Evolutionary conservation across 225 moss, liverwort and hornwort species (phyloP), one percentile per base, ranked within the genome.

Genomic region (Polytrichum formosum): DNA sequence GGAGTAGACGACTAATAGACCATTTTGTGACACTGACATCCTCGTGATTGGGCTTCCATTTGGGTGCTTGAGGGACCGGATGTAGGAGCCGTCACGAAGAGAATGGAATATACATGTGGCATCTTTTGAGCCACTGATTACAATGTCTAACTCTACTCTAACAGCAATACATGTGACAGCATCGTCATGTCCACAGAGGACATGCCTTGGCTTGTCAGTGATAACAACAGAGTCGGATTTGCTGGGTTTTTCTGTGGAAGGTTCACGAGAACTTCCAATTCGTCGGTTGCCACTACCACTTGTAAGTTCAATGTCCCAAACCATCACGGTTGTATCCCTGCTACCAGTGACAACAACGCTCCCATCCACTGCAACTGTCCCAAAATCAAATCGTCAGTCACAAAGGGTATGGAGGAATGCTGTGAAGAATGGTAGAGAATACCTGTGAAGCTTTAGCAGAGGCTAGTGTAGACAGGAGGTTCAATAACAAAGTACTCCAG

Each of bases 271-370:
- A 27, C 55, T 63, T 33, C 33, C 58, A 68, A 60, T 19, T 26
- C 67, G 53, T 71, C 55, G 63, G 55, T 56, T 16, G 17, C 66
- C 70, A 33, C n/a, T 78, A 26, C 63, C 75, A 66, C 61, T 72
- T n/a, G 74, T 71, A 17, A 75, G 70, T 18, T 82, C 71, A 26
- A 82, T 72, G 61, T 82, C 78, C 82, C 82, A 82, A 17, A 82
- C 82, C 82, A 82, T 82, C 18, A 82, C 82, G 6, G 82, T 82
- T n/a, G 82, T 82, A 55, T 82, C 82, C 26, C 82, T 71, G 56
- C 82, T 82, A 26, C 82, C 82, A 37, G 82, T 82, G 9, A 78
- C 82, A 19, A 82, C 82, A 8, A 82, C 82, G 23, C 82, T 82
- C 35, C 82, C 82, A 78, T 82, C 82, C 23, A 68, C 64, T 59